Base-by-base conservation (phyloP, 345 rosid species). In the Fremontodendron californicum region DNA sequence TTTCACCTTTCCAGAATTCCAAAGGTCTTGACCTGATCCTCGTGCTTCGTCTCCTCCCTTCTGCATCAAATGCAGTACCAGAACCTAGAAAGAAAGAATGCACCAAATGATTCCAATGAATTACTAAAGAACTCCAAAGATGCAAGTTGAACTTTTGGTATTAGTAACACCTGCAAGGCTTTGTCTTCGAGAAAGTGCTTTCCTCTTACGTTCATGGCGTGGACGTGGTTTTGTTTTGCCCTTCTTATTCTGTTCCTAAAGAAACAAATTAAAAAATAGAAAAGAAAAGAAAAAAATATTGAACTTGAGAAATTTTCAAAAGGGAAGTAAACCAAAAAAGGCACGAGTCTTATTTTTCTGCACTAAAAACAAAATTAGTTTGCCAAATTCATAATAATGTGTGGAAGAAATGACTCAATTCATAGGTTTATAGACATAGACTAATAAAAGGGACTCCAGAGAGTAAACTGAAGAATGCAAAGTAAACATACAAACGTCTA, bases 1-100 rank as follows among this genome's bases (percentile, higher is more conserved):
- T 85, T 82, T 96, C 99, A n/a, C 99, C 99, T 83, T 80, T 96
- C 99, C 99, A 96, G 78, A 80, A 92, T 84, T 92, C 96, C 69
- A 96, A 87, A 76, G 98, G 98, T 85, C 96, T 91, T 43, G 99
- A 90, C 64, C 72, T 90, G 68, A 96, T 90, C 84, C 99, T 88
- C 29, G 99, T 92, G 87, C 99, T 96, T 78, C 92, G 77, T 81
- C 99, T 87, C 29, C 88, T 77, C 42, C 97, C 98, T 61, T 65
- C 77, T 82, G 10, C 40, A 52, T 66, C 82, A 82, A 86, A 86
- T 23, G 85, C 65, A 27, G 93, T 86, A 78, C 98, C 99, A 82
- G 83, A 85, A 74, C 46, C 98, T 93, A 76, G 37, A 75, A 64
- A 29, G 15, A 75, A 19, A 75, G 43, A 35, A 61, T 18, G 42